phyloP scores from a whole-genome alignment of 192 early-diverging fungal genomes.

The Physocladia obscura region DNA sequence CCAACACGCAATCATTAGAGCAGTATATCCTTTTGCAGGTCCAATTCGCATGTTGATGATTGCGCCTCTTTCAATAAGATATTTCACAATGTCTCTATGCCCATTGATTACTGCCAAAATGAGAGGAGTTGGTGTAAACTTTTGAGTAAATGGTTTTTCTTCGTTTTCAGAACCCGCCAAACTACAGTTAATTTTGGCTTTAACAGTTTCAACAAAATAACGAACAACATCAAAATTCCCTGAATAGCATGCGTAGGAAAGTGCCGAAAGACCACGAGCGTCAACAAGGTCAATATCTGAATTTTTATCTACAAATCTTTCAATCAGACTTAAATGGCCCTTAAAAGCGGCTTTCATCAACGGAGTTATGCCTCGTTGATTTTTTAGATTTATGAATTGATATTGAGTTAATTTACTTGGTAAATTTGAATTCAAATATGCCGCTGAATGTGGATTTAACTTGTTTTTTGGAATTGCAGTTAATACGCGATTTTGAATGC shows the following conservation, averaged over 20 bases:
- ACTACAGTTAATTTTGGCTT: slow-evolving; percentile 9
- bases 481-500: neutral
- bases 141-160: neutral
- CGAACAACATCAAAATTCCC: slow-evolving; percentile 38
- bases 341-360: slow-evolving; percentile 55
- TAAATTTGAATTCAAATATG: slow-evolving; percentile 33
- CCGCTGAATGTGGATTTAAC: slow-evolving; percentile 34
- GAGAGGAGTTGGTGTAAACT: slow-evolving; percentile 40
- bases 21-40: slow-evolving; percentile 31
- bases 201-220: slow-evolving; percentile 24
- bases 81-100: slow-evolving; percentile 31
- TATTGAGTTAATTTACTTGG: neutral
- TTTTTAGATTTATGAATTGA: slow-evolving; percentile 12
- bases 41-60: slow-evolving; percentile 41
- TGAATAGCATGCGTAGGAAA: slow-evolving; percentile 41
- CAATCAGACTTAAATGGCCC: slow-evolving; percentile 31
- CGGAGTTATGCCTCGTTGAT: slow-evolving; percentile 39
- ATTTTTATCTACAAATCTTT: neutral
- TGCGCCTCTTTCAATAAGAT: slow-evolving; percentile 43
- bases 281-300: slow-evolving; percentile 39
- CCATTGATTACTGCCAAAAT: slow-evolving; percentile 44
- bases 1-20: slow-evolving; percentile 54
- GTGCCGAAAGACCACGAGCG: slow-evolving; percentile 38
- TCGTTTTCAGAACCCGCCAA: no score
- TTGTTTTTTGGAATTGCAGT: neutral